Evolutionary conservation across 352 stramenopile species (phyloP), one percentile per base, ranked within the genome.

Genomic region (Halophytophthora batemanensis): DNA sequence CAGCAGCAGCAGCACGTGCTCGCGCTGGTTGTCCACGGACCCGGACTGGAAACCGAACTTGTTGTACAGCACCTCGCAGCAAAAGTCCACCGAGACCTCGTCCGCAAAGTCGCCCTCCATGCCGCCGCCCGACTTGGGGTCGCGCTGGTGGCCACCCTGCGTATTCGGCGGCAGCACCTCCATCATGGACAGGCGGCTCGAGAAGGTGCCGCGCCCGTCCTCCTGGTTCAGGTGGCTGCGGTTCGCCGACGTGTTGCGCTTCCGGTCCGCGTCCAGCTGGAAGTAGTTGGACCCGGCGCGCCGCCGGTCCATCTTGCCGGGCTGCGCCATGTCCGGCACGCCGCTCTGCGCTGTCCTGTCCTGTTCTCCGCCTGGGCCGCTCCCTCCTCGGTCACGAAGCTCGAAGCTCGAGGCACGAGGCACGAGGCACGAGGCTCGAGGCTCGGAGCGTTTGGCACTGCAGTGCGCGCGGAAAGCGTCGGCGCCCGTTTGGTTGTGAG

Each of bases 21-120:
- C 84, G 33, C 80, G 77, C 56, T 94, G 84, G 61, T 94, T 94
- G 21, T 71, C 76, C 12, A 89, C 77, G 13, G 79, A 91, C 2
- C 80, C 84, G 55, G 87, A 72, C 45, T 94, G 84, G 53, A 94
- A 93, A 8, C 84, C 84, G 46, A 93, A 94, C 48, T 92, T 92
- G 34, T 45, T 41, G 56, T 77, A 79, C 36, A 94, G 70, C 14
- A 81, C 66, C 44, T 94, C 83, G 50, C 77, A 88, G 53, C 81
- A 92, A 31, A 73, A 87, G 56, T 94, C 83, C 39, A 94, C 83
- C 25, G 83, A n/a, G n/a, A n/a, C n/a, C n/a, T n/a, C n/a, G n/a
- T n/a, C 84, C n/a, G 65, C 52, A 46, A 92, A 79, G 47, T 94
- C 83, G 56, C 90, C 78, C 45, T 80, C 66, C 13, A 73, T 15